Evolutionary conservation across 352 stramenopile genomes (phyloP), one percentile per base, ranked within the genome.

Genomic region (Phytophthora foliorum): DNA sequence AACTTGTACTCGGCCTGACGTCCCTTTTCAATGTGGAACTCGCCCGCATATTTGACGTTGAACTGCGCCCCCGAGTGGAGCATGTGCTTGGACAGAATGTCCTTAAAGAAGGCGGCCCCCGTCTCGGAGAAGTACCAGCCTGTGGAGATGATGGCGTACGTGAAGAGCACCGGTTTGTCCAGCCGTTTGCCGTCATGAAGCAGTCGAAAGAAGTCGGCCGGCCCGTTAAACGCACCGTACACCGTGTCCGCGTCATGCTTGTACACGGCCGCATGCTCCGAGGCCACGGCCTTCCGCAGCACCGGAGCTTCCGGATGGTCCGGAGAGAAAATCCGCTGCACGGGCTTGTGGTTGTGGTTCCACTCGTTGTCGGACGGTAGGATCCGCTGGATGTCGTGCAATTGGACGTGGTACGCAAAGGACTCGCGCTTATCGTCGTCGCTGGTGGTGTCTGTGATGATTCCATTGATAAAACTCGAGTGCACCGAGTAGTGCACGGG

Each of bases 11-110:
- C 46, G 11, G 63, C 67, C 1, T 59, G 38, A n/a, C 19, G 21
- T 0, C 22, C 41, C 54, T 74, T 59, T 27, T 80, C 57, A 31
- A 80, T 63, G 54, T 64, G 67, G 53, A 80, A 80, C 38, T 80
- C 72, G 5, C 67, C 72, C 0, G 72, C 67, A 27, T 75, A 78
- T 44, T 72, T 78, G 57, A 80, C 72, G 11, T 56, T 65, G 22
- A 77, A 70, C 27, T 48, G 32, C 6, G 67, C 67, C 6, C 68
- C 55, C 0, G 67, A 77, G 32, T 80, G 72, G 48, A 80, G 56
- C 72, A 80, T 77, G 68, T 80, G 72, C 58, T 76, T 76, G 48
- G 72, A 80, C 42, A 80, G 44, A 29, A 80, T 80, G 44, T 80
- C 72, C 53, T 80, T 80, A 41, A 80, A 80, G 58, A 80, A 80